Base-by-base conservation (phyloP, 495 filamentous ascomycete species). In the Cryomyces minteri region DNA sequence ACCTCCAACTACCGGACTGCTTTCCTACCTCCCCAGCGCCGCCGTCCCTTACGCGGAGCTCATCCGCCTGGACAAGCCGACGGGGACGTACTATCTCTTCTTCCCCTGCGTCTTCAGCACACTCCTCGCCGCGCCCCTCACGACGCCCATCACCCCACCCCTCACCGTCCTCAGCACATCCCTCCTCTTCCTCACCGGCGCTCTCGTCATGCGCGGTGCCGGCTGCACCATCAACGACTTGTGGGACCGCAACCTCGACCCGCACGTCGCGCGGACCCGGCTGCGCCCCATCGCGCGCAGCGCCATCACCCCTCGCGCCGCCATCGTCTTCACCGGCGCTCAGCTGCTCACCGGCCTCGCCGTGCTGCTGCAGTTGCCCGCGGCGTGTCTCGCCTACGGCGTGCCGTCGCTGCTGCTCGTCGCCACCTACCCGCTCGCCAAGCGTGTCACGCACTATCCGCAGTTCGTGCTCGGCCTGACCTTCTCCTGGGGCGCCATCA, bases 201-300 rank as follows among this genome's bases (percentile, higher is more conserved):
- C 90, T 2, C 57, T 95, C 47, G 79, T 95, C 54, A 96, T 98
- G 90, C 84, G 90, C 43, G 87, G 90, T 31, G 90, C 90, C n/a
- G 90, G 90, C 11, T 98, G 90, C 63, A 80, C 90, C 32, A 90
- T 98, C 66, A 96, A 98, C 62, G 90, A 98, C 58, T 72, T 96
- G 39, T 94, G 85, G 88, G 90, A 96, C 63, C 77, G 84, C 51
- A 81, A 93, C 54, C 73, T 98, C 12, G 90, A 98, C 61, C 83
- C 81, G 18, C 75, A 87, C 56, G 90, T 98, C n/a, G 65, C 75
- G 32, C 78, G 90, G 28, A 98, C 90, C 1, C 77, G 77, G 29
- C 72, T 88, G 40, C 82, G 90, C 4, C 90, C 90, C 4, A 87
- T 98, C 54, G 92, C 92, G 5, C 72, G 90, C 39, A 71, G 80